Conservation (phyloP, 2,329 filamentous ascomycete genomes). For the Penicillium sp. region DNA sequence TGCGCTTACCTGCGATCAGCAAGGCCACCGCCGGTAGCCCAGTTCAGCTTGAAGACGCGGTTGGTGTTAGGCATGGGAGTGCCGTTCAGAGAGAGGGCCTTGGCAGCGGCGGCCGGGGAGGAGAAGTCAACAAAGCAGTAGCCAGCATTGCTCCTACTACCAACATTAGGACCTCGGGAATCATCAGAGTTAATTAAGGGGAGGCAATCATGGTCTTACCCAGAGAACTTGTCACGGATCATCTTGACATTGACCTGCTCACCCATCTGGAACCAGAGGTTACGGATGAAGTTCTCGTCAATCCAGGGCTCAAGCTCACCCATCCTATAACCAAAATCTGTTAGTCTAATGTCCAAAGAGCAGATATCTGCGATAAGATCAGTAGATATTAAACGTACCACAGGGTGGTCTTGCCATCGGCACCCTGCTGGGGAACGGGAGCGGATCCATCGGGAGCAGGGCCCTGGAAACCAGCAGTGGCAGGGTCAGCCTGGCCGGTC, state of each 20-base stretch:
- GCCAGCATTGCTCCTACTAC: constrained; percentile 77
- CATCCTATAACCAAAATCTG: constrained; percentile 66
- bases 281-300: constrained; percentile 97
- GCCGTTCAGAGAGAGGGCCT: constrained; percentile 88
- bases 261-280: constrained; percentile 88
- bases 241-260: constrained; percentile 99
- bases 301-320: constrained; percentile 99
- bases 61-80: constrained; percentile 88
- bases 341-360: not conserved
- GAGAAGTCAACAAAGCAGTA: constrained; percentile 98
- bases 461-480: constrained; percentile 52
- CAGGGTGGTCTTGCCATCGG: constrained; percentile 58
- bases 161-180: constrained; percentile 39
- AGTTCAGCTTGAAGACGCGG: constrained; percentile 98
- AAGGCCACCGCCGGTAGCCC: constrained; percentile 93
- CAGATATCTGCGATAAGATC: not conserved
- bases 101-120: constrained; percentile 78
- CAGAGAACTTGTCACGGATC: constrained; percentile 98
- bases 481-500: constrained; percentile 59
- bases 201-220: constrained; percentile 57
- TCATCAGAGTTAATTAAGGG: constrained; percentile 6
- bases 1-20: constrained; percentile 78
- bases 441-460: constrained; percentile 46
- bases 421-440: constrained; percentile 50
- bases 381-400: constrained; percentile 43